Evolutionary conservation across 2,329 filamentous ascomycete genomes (phyloP), one percentile per base, ranked within the genome.

Genomic region (Biscogniauxia sp.): DNA sequence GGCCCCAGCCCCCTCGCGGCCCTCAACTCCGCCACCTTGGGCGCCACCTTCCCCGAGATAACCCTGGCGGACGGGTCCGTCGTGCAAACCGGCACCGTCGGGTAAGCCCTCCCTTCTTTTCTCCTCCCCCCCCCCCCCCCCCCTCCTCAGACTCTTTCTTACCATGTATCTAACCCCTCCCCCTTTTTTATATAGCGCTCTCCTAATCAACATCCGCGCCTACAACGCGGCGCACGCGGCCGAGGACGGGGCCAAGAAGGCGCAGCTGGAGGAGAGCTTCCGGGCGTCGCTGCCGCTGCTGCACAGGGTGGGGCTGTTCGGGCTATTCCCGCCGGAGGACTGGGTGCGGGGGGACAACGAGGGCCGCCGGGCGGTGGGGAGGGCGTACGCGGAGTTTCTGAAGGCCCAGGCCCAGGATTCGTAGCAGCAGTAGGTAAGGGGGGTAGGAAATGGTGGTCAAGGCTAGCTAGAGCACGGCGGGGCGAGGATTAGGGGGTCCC

Each of bases 81-180:
- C 52, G 69, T 72, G 28, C 70, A 72, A 51, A 72, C 70, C 1
- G 70, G 70, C 19, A 73, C 71, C 0, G 64, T 71, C 8, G 69
- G 69, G 69, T 70, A 37, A 55, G 68, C 8, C 26, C 23, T 55
- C 52, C 55, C 13, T 26, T 37, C 15, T 25, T n/a, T 20, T 3
- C 25, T n/a, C 32, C 19, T 26, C 17, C 15, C 41, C 23, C 20
- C 20, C 9, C 9, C 55, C 20, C 41, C n/a, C 6, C 37, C 7
- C n/a, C 19, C 45, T 45, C 11, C 37, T 6, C 37, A 41, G n/a
- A n/a, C n/a, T 25, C n/a, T 17, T 28, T 45, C 49, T 32, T 17
- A 32, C 11, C 19, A 20, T n/a, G n/a, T n/a, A n/a, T n/a, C 52
- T 45, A 54, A 20, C 17, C 15, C 32, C 19, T n/a, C 5, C 49